A percentile compares a stretch with the other conserved stretches of the same genome.
These are phyloP conservation scores for Radiomyces spectabilis DNA, from an alignment of 192 early-diverging fungal genomes.

Conservation along the genomic window DNA sequence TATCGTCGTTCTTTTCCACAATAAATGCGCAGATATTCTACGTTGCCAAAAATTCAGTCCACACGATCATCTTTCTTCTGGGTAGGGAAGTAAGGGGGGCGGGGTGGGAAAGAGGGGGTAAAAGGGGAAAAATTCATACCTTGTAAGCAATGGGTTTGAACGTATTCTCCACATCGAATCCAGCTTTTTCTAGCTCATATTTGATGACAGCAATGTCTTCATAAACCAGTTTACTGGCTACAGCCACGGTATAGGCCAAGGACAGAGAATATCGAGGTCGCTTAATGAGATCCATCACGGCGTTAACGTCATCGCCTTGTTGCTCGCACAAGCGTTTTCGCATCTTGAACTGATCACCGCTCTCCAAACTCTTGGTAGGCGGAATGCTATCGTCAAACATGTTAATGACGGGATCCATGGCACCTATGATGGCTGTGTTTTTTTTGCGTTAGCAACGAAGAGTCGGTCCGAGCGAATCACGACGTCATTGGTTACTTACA, in stretches of 20 bases:
- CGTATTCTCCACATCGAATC: slow-evolving; percentile 40
- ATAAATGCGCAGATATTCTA: slow-evolving; percentile 46
- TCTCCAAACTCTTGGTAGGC: neutral
- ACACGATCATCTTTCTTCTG: neutral
- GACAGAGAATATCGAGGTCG: slow-evolving; percentile 37
- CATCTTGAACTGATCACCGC: slow-evolving; percentile 1
- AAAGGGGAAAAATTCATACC: slow-evolving; percentile 16
- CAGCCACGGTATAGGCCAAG: slow-evolving; percentile 39
- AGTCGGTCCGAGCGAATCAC: neutral
- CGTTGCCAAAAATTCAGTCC: neutral
- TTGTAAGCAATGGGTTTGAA: slow-evolving; percentile 45
- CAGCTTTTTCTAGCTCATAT: slow-evolving; percentile 38
- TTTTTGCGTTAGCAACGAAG: slow-evolving; percentile 5
- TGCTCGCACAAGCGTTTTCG: neutral
- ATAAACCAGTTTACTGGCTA: slow-evolving; percentile 42
- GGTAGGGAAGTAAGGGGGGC: neutral
- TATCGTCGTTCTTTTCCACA: slow-evolving; percentile 46
- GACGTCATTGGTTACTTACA: slow-evolving; percentile 5
- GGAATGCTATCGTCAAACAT: slow-evolving; percentile 4
- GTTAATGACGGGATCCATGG: slow-evolving; percentile 20
- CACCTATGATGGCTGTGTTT: slow-evolving; percentile 30
- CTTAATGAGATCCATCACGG: neutral
- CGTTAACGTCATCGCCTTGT: neutral
- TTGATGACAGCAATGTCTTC: slow-evolving; percentile 44
- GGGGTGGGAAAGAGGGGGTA: neutral